Conservation (phyloP, 1,284 basidiomycete genomes). For the Leccinum pseudoinsigne region DNA sequence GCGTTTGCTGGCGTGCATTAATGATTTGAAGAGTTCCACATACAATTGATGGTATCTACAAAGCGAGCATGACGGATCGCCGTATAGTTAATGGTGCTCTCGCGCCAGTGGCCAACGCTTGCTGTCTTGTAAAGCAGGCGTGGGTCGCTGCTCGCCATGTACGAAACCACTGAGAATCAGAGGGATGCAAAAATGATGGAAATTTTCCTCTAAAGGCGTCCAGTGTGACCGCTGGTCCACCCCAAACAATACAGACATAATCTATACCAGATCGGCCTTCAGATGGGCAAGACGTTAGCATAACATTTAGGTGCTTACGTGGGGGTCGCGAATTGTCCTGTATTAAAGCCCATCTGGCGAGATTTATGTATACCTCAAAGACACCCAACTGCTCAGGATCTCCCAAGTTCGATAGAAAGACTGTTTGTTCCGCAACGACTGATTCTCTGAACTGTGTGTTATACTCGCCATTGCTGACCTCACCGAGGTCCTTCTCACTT, state of each 20-base stretch:
- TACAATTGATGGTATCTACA: slow-evolving; percentile 31
- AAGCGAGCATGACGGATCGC: neutral
- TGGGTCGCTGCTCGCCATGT: slow-evolving; percentile 12
- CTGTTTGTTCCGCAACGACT: slow-evolving; percentile 7
- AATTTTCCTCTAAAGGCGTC: slow-evolving; percentile 13
- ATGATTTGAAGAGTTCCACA: neutral
- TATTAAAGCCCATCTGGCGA: slow-evolving; percentile 17
- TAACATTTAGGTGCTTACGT: neutral
- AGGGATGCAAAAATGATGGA: slow-evolving; percentile 4
- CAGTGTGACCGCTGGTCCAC: slow-evolving; percentile 16
- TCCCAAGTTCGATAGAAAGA: slow-evolving; percentile 11
- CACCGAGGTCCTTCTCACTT: slow-evolving; percentile 31
- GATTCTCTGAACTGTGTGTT: slow-evolving; percentile 6
- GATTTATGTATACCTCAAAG: slow-evolving; percentile 15
- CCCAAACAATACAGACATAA: slow-evolving; percentile 15
- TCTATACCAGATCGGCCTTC: slow-evolving; percentile 6
- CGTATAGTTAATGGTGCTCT: neutral
- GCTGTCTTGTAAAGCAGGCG: slow-evolving; percentile 6
- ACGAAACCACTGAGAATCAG: slow-evolving; percentile 6
- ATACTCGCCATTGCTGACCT: neutral
- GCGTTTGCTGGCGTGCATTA: neutral
- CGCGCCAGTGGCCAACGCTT: slow-evolving; percentile 1
- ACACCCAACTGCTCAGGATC: slow-evolving; percentile 15
- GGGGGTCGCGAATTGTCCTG: slow-evolving; percentile 5
- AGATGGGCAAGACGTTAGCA: neutral